Conservation (phyloP, 805 yeast species). For the Lipomyces sp. region DNA sequence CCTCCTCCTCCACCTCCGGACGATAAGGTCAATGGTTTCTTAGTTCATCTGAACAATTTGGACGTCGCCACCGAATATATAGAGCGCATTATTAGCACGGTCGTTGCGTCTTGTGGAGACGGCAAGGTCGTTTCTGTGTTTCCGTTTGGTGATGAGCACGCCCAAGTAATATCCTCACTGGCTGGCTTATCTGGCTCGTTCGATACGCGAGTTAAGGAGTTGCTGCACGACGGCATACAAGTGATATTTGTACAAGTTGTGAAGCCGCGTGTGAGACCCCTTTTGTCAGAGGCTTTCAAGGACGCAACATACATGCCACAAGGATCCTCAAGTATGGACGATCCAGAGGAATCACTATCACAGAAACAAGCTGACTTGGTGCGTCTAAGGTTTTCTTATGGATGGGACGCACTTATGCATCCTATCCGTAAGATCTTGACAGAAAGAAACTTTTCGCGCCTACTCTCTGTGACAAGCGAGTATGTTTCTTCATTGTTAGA, state of each 20-base stretch:
- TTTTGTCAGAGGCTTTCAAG: slow-evolving; percentile 49
- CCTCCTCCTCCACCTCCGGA: slow-evolving; percentile 32
- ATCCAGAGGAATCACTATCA: slow-evolving; percentile 31
- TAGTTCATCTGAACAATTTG: slow-evolving; percentile 74
- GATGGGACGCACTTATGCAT: slow-evolving; percentile 66
- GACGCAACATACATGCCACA: slow-evolving; percentile 49
- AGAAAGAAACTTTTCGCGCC: slow-evolving; percentile 54
- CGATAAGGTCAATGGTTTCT: slow-evolving; percentile 49
- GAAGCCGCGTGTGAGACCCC: slow-evolving; percentile 45
- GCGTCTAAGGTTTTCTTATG: slow-evolving; percentile 53
- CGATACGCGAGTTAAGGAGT: slow-evolving; percentile 45
- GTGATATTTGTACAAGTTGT: slow-evolving; percentile 50
- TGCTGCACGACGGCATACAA: slow-evolving; percentile 53
- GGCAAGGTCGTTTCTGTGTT: slow-evolving; percentile 35
- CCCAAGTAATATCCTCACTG: slow-evolving; percentile 34
- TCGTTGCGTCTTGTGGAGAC: slow-evolving; percentile 34
- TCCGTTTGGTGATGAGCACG: slow-evolving; percentile 41
- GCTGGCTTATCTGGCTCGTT: slow-evolving; percentile 43
- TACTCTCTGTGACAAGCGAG: slow-evolving; percentile 58
- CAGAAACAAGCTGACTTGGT: slow-evolving; percentile 37
- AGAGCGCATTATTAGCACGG: slow-evolving; percentile 55
- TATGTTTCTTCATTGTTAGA: slow-evolving; percentile 64
- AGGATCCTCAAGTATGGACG: slow-evolving; percentile 31
- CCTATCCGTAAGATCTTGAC: slow-evolving; percentile 70
- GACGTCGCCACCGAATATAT: slow-evolving; percentile 66